Evolutionary conservation across 2,329 filamentous ascomycete genomes (phyloP), one percentile per base, ranked within the genome.

Genomic region (Alternaria rosae): DNA sequence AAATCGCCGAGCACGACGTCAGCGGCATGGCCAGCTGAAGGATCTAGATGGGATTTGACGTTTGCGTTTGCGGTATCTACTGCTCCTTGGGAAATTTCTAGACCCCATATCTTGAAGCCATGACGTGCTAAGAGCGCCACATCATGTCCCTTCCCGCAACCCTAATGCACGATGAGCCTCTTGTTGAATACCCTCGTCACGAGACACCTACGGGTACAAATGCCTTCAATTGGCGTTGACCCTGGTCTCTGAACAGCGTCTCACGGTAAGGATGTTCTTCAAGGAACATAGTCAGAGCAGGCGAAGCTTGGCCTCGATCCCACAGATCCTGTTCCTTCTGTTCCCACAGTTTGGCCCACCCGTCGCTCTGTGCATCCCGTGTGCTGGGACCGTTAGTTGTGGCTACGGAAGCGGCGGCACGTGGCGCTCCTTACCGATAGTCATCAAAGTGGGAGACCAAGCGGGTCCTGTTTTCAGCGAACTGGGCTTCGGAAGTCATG

Each of bases 61-160:
- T 67, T 67, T n/a, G 61, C 43, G 30, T 63, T 62, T 12, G 68
- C 65, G 21, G 57, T 42, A 21, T 63, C 55, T 21, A 82, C 66
- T 15, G 80, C 87, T 13, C 74, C 79, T 6, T 82, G 72, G 41
- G 88, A 88, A 60, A 85, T 85, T 73, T 95, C 92, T 1, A 95
- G 80, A 0, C 91, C 92, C 72, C 87, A 88, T 2, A 88, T 88
- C 76, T 94, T 88, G 76, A 91, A 93, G 3, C 92, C 92, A 71
- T 89, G 87, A 12, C 87, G 86, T 50, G 88, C 86, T 42, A 96
- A 83, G 30, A 95, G 83, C 13, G 92, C 82, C 3, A 92, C 92
- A 80, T 96, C 92, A 73, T 94, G 89, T 8, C 92, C 93, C 47
- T 86, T 85, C 0, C 92, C 92, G 77, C 92, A 95, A 13, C 91